A percentile compares a stretch with the other conserved stretches of the same genome.
These are phyloP conservation scores for Pseudocercospora macadamiae DNA, from an alignment of 2,329 filamentous ascomycete species.

Conservation along the genomic window DNA sequence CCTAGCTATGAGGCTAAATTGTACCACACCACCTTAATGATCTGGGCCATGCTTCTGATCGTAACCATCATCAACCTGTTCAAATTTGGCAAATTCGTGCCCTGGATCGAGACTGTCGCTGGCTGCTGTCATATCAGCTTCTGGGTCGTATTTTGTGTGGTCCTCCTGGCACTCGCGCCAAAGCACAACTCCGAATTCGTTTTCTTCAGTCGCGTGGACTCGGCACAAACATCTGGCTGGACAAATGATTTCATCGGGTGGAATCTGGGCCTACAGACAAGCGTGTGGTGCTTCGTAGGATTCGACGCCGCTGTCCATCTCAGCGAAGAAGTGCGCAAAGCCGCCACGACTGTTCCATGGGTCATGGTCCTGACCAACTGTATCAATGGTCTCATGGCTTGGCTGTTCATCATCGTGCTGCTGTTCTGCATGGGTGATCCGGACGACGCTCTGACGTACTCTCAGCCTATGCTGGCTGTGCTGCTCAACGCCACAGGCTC, in stretches of 20 bases:
- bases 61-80: slow-evolving; percentile 41
- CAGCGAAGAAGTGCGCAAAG: slow-evolving; percentile 27
- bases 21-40: slow-evolving; percentile 47
- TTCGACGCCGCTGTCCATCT: slow-evolving; percentile 29
- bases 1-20: slow-evolving; percentile 38
- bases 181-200: slow-evolving; percentile 27
- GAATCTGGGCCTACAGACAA: slow-evolving; percentile 30
- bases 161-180: slow-evolving; percentile 26
- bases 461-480: slow-evolving; percentile 29
- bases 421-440: slow-evolving; percentile 28
- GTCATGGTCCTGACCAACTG: slow-evolving; percentile 31
- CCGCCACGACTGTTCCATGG: slow-evolving; percentile 27
- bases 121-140: slow-evolving; percentile 30
- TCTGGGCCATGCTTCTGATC: slow-evolving; percentile 42
- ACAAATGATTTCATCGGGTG: slow-evolving; percentile 28
- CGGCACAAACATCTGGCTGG: slow-evolving; percentile 28
- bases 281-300: slow-evolving; percentile 32
- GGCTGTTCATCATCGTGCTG: slow-evolving; percentile 27
- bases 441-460: slow-evolving; percentile 23
- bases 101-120: slow-evolving; percentile 28
- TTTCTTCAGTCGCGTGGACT: slow-evolving; percentile 23
- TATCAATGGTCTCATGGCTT: slow-evolving; percentile 29
- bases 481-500: slow-evolving; percentile 28
- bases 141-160: slow-evolving; percentile 29
- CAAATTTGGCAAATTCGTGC: slow-evolving; percentile 36